Base-by-base conservation (phyloP, 768 basidiomycete genomes). In the Terana coerulea region DNA sequence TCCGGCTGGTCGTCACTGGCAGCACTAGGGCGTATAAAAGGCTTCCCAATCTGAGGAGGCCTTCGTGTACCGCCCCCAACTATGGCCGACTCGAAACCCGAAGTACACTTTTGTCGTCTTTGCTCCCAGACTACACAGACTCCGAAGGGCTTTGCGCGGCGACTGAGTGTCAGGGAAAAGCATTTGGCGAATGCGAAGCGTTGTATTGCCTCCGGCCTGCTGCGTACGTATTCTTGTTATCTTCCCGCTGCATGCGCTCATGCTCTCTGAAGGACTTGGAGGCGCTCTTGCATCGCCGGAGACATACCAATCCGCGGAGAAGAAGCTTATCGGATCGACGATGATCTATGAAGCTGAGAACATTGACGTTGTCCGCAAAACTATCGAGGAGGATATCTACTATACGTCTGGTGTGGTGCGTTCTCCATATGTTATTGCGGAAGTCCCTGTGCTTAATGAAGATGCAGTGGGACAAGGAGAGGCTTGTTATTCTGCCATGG, bases 221-320 rank as follows among this genome's bases (percentile, higher is more conserved):
- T 61, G 28, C 46, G 64, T 63, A 28, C 42, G 59, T 56, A 77
- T 15, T 15, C n/a, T 25, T 29, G 26, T n/a, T 8, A 10, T 10
- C 37, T 39, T 39, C 37, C 17, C 21, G 21, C 19, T 11, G 5
- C 11, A 8, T 11, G 11, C 21, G 28, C 39, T 29, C 4, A 53
- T 19, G n/a, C 7, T 2, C 29, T 7, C 2, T 31, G 19, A 19
- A 51, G 54, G 44, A 11, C 59, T 84, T 35, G 85, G 75, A 3
- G 85, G 84, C 29, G 78, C 75, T 9, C 47, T 85, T 52, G 61
- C 83, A 33, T 80, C 76, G 1, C 83, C 84, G 3, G 83, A 84
- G 55, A 82, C 79, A 7, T 69, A 70, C 7, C 71, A 74, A 0
- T 68, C 64, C 12, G 70, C 70, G 10, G 68, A 76, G 25, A 79